Conservation (phyloP, 1,284 basidiomycete genomes). For the Cystobasidium sp. region DNA sequence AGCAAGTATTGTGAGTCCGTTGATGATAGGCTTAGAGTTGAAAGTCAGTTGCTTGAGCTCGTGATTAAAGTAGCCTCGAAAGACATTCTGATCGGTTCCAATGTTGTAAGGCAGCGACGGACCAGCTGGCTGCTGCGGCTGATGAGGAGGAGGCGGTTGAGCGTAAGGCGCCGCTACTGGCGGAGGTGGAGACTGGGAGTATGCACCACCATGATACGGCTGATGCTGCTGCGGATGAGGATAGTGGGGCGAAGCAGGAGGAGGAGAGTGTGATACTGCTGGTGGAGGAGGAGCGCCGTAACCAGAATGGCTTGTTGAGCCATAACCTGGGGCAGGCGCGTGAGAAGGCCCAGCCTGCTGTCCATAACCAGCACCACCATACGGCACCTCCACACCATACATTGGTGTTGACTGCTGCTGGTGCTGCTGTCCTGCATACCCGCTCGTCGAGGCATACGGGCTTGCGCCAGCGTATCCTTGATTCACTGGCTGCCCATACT, state of each 20-base stretch:
- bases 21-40: conserved; percentile 96
- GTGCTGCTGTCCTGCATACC: conserved; percentile 30
- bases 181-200: neutral
- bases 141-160: conserved; percentile 6
- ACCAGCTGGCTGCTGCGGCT: conserved; percentile 29
- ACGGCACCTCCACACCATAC: conserved; percentile 13
- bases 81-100: conserved; percentile 64
- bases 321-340: conserved; percentile 13
- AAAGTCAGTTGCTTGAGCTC: conserved; percentile 84
- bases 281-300: conserved; percentile 4
- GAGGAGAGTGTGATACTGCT: conserved; percentile 1
- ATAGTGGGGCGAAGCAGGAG: neutral
- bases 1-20: conserved; percentile 89
- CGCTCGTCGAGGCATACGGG: conserved; percentile 10
- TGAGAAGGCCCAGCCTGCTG: conserved; percentile 16
- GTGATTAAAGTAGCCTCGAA: conserved; percentile 65
- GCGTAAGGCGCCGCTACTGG: conserved; percentile 28
- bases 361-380: neutral
- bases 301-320: conserved; percentile 5
- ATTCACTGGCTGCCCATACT: conserved; percentile 19
- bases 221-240: conserved; percentile 24
- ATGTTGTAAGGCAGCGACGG: conserved; percentile 32
- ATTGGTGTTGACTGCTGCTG: conserved; percentile 24
- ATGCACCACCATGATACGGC: conserved; percentile 1
- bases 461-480: conserved; percentile 1